phyloP scores from a whole-genome alignment of 352 stramenopile species.

The Pythium phragmiticola region DNA sequence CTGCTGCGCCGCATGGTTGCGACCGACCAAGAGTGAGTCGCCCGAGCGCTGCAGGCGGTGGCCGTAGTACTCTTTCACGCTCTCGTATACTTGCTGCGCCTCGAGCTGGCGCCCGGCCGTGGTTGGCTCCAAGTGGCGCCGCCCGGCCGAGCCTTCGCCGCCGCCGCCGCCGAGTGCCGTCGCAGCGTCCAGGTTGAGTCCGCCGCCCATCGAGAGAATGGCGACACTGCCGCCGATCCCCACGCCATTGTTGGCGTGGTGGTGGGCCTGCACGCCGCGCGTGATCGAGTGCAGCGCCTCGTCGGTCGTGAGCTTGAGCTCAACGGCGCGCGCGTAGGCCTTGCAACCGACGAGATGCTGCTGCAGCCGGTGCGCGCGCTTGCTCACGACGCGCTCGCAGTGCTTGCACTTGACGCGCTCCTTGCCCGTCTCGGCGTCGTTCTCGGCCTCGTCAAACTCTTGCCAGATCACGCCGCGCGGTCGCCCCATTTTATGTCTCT shows the following conservation, averaged over 20 bases:
- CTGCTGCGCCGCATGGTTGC: constrained; percentile 33
- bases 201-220: constrained; percentile 1
- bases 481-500: constrained; percentile 16
- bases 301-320: constrained; percentile 34
- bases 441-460: constrained; percentile 30
- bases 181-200: constrained; percentile 20
- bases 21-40: constrained; percentile 76
- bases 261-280: constrained; percentile 9
- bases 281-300: constrained; percentile 30
- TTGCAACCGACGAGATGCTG: constrained; percentile 32
- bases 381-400: constrained; percentile 32
- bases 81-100: constrained; percentile 31
- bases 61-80: constrained; percentile 45
- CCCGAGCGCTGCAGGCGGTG: constrained; percentile 43
- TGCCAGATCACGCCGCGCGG: constrained; percentile 32
- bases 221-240: neutral
- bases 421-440: constrained; percentile 31
- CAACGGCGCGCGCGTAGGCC: constrained; percentile 27
- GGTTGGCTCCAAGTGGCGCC: constrained; percentile 28
- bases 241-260: neutral
- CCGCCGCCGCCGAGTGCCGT: constrained; percentile 18
- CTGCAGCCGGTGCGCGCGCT: constrained; percentile 31
- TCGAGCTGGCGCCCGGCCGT: constrained; percentile 27
- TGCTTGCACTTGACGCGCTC: constrained; percentile 36
- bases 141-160: constrained; percentile 26